Base-by-base conservation (phyloP, 1,284 basidiomycete genomes). In the Papiliotrema fonsecae region DNA sequence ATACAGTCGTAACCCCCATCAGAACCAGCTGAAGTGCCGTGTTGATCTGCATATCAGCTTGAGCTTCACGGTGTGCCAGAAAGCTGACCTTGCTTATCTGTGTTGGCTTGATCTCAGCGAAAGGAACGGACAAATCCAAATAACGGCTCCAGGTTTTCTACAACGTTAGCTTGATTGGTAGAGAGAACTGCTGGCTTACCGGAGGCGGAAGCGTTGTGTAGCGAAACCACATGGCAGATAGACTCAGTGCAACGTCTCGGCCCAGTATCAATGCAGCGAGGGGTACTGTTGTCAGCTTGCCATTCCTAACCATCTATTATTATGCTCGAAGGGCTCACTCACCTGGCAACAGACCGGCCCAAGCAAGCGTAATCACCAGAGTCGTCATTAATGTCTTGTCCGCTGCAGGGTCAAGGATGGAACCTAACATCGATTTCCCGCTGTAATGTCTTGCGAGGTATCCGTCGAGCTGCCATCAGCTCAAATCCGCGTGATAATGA, bases 301-400 rank as follows among this genome's bases (percentile, higher is more conserved):
- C 24, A 36, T n/a, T n/a, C n/a, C n/a, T n/a, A 21, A 7, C 6
- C 2, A 7, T n/a, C 7, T 42, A 54, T 18, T 19, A 18, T 10
- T 11, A 14, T 42, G 18, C 25, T 21, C 13, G 22, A 19, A 21
- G 19, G 10, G 21, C 28, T 7, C 14, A 62, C 75, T 43, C 60
- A 93, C 92, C 60, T n/a, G 94, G 92, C 26, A 98, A 75, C 56
- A 94, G 77, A 9, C 83, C 85, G 58, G 87, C 85, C 77, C 87
- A 81, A 0, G 88, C 83, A 49, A 98, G 76, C 1, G 90, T 87
- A 41, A 94, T 77, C 2, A 90, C 91, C 67, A 98, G 78, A 1
- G 93, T 97, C 1, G 94, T 96, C 85, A 98, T 88, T 39, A 99
- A 77, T 22, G 84, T 79, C 75, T 99, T 99, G 79, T 99, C 94